phyloP scores from a whole-genome alignment of 1,284 basidiomycete species.

The Cerioporus squamosus region DNA sequence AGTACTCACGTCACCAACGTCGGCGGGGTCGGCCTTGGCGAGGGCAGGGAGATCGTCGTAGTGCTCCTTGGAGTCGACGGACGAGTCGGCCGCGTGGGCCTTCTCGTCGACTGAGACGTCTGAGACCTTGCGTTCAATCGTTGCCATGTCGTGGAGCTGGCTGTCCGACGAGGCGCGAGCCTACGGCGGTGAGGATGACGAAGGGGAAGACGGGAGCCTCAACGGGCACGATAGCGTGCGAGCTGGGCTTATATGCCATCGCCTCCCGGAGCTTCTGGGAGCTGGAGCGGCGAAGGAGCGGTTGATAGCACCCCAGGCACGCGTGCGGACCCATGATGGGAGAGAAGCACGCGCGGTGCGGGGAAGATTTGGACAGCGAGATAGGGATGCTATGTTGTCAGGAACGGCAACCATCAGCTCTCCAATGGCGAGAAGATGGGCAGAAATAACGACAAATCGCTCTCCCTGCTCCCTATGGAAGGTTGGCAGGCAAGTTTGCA shows the following conservation, averaged over 20 bases:
- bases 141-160: conserved; percentile 8
- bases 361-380: not conserved
- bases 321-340: not conserved
- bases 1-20: conserved; percentile 18
- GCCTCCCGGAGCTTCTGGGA: not conserved
- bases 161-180: not conserved
- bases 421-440: not conserved
- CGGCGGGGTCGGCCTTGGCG: conserved; percentile 11
- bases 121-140: conserved; percentile 11
- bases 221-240: not conserved
- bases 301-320: not conserved
- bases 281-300: not conserved
- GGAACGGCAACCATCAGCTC: not conserved
- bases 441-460: not conserved
- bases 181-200: not conserved
- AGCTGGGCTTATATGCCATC: conserved; percentile 2
- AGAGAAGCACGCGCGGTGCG: not conserved
- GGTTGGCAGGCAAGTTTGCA: too few relatives aligned
- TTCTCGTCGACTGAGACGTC: conserved; percentile 17
- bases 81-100: conserved; percentile 6
- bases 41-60: conserved; percentile 1
- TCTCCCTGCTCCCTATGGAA: too few relatives aligned
- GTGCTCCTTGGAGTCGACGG: conserved; percentile 19
- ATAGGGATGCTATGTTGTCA: not conserved
- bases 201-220: conserved; percentile 7